Evolutionary conservation across 2,329 filamentous ascomycete species (phyloP), one percentile per base, ranked within the genome.

Genomic region (Lachnellula willkommii): DNA sequence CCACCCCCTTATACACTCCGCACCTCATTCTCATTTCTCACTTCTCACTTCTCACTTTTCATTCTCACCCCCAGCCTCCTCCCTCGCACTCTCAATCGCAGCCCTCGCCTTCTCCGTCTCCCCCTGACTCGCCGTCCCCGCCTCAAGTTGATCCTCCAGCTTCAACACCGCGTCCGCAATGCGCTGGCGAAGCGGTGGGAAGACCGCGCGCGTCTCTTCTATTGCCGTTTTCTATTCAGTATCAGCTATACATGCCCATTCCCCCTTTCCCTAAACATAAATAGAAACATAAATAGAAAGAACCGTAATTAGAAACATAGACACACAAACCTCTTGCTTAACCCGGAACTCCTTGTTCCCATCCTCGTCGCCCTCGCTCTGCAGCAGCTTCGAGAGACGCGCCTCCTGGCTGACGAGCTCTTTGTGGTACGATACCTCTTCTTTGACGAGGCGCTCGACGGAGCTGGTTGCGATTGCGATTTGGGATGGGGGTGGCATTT

Each of bases 341-440:
- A 97, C 68, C 62, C 85, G 79, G 68, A 82, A 96, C 63, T 88
- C 84, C 50, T 81, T 83, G 72, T 96, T 96, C 64, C 85, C 83
- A 59, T 88, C 88, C 8, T 81, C 79, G 52, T 81, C 28, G 28
- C 28, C 74, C 3, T 73, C 71, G 26, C 72, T 74, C n/a, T 68
- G 71, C 43, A 77, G 71, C 35, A 82, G 71, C 64, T 88, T 83
- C 46, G 78, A 76, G 17, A 95, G 79, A 55, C 88, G 83, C 59
- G 81, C 79, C 65, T 89, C 79, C 70, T 97, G 92, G 62, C 86
- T 78, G 61, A 81, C 77, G 20, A 92, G 80, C 72, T 99, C 94
- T 69, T 88, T 88, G 77, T 92, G 88, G 75, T 99, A 97, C 66
- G 87, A 93, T 40, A 81, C 78, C 72, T 96, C 90, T 73, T 99